Base-by-base conservation (phyloP, 1,284 basidiomycete species). In the Golubevia sp. region DNA sequence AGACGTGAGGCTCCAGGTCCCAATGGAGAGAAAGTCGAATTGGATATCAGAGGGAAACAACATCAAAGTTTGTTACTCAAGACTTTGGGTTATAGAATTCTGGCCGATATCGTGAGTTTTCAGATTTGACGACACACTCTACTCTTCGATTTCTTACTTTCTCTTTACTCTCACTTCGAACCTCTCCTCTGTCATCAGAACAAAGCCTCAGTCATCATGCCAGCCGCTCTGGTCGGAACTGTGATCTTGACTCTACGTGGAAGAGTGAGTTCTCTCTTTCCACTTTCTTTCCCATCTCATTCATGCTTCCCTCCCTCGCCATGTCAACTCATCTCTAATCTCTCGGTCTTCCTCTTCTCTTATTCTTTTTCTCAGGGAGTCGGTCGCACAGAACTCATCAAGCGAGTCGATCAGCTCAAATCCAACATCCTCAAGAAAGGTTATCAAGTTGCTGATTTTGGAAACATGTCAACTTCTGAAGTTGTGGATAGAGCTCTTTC, bases 241-340 rank as follows among this genome's bases (percentile, higher is more conserved):
- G 76, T 84, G 11, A 69, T 85, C 59, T 65, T 85, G 7, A 85
- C 81, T 3, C 70, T 83, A 54, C 82, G 84, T 49, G 84, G 84
- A 0, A 59, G 74, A 13, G 71, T 74, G 21, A 8, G n/a, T 34
- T 52, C 18, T 25, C 7, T 24, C 21, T 6, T 30, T 23, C 44
- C 20, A 62, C 21, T 54, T 21, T 23, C 18, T 61, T 5, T 15
- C 8, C n/a, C 6, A 21, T 18, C 5, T 34, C 30, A 18, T 15
- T 26, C 30, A 24, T 23, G 55, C 21, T 44, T 34, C 34, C 20
- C 55, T 23, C 24, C n/a, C 20, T 34, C 24, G 2, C 23, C 18
- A 57, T 44, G 30, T 25, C n/a, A 44, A 15, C 26, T 13, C 11
- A 56, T 48, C 55, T 4, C 21, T 23, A n/a, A 3, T 5, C 5